Conservation (phyloP, 2,329 filamentous ascomycete species). For the Cladophialophora exuberans region DNA sequence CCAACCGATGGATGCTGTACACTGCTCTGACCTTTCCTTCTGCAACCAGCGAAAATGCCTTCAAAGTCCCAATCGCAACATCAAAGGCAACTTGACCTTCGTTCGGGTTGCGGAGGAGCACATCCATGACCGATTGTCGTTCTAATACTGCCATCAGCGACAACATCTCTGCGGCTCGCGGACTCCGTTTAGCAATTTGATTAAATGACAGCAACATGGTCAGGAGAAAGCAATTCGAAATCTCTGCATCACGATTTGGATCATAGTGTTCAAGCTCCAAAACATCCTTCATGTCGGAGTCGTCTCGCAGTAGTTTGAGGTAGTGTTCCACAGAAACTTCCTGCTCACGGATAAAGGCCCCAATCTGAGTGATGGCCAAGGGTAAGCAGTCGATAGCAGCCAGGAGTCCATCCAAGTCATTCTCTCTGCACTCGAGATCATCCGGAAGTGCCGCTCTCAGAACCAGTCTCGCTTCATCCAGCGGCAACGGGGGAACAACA, state of each 20-base stretch:
- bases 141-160: too few species aligned
- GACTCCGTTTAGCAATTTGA: not conserved
- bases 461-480: not conserved
- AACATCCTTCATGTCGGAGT: not conserved
- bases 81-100: too few species aligned
- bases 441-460: not conserved
- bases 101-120: too few species aligned
- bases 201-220: not conserved
- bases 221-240: not conserved
- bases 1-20: too few species aligned
- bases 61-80: too few species aligned
- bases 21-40: too few species aligned
- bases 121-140: too few species aligned
- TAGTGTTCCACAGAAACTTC: not conserved
- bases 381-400: not conserved
- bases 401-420: not conserved
- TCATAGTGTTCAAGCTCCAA: not conserved
- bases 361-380: not conserved
- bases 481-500: not conserved
- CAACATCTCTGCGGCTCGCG: not conserved
- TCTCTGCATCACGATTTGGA: not conserved
- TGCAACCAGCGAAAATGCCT: too few species aligned
- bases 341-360: not conserved
- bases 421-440: not conserved
- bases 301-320: not conserved